Evolutionary conservation across 2,329 filamentous ascomycete genomes (phyloP).

Genomic region (Fusarium sp.): DNA sequence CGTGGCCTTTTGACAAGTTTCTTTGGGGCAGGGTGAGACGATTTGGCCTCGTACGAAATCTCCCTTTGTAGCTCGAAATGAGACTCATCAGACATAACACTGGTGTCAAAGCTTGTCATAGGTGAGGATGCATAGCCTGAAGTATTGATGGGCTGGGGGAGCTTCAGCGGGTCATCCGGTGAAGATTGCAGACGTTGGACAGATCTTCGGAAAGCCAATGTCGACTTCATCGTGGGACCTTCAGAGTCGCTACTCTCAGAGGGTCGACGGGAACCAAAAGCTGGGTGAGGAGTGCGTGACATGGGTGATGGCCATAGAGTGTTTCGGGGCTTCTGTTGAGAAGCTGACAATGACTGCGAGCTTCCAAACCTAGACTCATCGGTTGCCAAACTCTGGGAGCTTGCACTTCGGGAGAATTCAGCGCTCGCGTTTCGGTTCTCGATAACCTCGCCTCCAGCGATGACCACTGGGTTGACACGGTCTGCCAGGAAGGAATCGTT

Average conservation of each 20-base stretch:
- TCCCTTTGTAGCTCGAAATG: conserved; percentile 55
- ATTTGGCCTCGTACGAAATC: conserved; percentile 45
- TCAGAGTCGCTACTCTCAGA: conserved; percentile 69
- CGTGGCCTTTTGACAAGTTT: conserved; percentile 66
- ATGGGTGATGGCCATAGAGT: conserved; percentile 67
- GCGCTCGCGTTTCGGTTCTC: conserved; percentile 68
- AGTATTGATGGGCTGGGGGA: conserved; percentile 66
- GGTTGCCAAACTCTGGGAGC: conserved; percentile 58
- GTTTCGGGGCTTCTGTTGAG: conserved; percentile 54
- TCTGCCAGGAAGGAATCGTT: conserved; percentile 69
- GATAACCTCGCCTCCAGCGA: conserved; percentile 70
- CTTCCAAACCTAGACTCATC: conserved; percentile 52
- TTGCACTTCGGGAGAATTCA: conserved; percentile 62
- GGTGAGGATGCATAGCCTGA: conserved; percentile 58
- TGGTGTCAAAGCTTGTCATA: conserved; percentile 67
- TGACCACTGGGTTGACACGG: conserved; percentile 73
- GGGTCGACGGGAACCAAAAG: conserved; percentile 53
- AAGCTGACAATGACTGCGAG: conserved; percentile 55
- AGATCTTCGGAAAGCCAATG: conserved; percentile 66
- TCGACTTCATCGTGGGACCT: conserved; percentile 58
- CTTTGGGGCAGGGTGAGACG: conserved; percentile 54
- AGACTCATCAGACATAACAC: conserved; percentile 68
- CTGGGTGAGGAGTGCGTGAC: conserved; percentile 50
- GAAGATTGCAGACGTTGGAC: conserved; percentile 61
- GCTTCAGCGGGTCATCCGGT: conserved; percentile 56